Conservation (phyloP, 768 basidiomycete genomes). For the Suillus sp. region DNA sequence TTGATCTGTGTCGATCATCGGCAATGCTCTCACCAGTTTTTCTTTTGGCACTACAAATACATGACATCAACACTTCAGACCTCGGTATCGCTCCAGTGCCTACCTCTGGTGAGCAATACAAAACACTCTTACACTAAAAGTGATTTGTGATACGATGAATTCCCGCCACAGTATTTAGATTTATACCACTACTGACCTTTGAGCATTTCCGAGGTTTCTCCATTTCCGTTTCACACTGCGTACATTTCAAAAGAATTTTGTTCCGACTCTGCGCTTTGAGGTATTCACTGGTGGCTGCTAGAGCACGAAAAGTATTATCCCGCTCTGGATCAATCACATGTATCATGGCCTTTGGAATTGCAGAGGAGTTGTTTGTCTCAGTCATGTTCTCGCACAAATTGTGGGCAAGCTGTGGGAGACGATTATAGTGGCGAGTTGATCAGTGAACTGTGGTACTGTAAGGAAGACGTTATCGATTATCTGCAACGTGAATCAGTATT, state of each 20-base stretch:
- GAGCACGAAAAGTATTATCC: background rate
- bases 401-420: background rate
- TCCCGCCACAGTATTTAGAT: background rate
- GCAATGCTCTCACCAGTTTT: background rate
- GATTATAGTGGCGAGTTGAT: background rate
- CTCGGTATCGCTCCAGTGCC: background rate
- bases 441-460: background rate
- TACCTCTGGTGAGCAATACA: background rate
- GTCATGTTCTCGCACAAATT: background rate
- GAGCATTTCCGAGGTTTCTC: background rate
- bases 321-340: background rate
- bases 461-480: background rate
- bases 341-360: background rate
- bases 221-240: background rate
- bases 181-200: background rate
- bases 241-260: background rate
- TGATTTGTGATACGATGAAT: background rate
- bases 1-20: background rate
- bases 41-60: background rate
- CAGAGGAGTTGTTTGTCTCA: background rate
- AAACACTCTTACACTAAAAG: background rate
- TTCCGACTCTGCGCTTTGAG: background rate
- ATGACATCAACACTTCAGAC: background rate
- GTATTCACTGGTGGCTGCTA: background rate
- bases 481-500: background rate